A percentile compares a stretch with the other conserved stretches of the same genome.
Evolutionary conservation across 2,329 filamentous ascomycete species (phyloP).

Genomic region (Fusarium pininemorale): DNA sequence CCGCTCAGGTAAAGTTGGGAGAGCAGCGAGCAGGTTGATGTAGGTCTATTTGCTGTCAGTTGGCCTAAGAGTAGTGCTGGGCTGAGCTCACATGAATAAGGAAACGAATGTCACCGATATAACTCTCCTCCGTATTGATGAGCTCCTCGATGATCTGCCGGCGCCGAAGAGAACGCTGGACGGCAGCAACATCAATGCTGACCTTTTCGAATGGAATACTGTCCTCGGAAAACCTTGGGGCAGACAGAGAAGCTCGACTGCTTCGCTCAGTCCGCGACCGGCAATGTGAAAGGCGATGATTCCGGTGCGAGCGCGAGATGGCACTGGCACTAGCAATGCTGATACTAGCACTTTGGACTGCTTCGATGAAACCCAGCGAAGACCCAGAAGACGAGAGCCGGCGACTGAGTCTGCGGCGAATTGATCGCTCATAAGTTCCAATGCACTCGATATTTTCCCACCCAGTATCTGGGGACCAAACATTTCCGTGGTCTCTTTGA

Average conservation of each 20-base stretch:
- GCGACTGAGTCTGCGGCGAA: constrained; percentile 45
- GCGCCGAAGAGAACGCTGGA: constrained; percentile 76
- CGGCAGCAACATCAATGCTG: constrained; percentile 72
- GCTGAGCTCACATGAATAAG: constrained; percentile 76
- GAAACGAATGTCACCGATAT: constrained; percentile 87
- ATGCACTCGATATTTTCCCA: constrained; percentile 12
- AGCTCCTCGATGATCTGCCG: constrained; percentile 86
- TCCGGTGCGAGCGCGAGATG: constrained; percentile 66
- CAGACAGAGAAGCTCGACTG: constrained; percentile 68
- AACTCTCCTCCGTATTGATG: constrained; percentile 85
- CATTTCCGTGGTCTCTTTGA: constrained; percentile 48
- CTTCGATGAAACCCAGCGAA: constrained; percentile 82
- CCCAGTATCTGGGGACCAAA: neutral
- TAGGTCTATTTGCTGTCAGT: constrained; percentile 66
- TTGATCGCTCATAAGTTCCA: neutral
- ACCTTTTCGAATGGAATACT: constrained; percentile 68
- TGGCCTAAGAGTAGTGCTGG: neutral
- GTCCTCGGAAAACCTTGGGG: constrained; percentile 71
- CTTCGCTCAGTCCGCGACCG: constrained; percentile 70
- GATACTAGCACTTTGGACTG: constrained; percentile 81
- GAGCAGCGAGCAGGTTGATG: constrained; percentile 76
- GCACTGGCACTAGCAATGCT: constrained; percentile 79
- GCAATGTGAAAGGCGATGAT: constrained; percentile 60
- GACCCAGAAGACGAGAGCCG: constrained; percentile 74
- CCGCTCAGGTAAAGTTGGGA: constrained; percentile 70